Evolutionary conservation across 257 asterid species (phyloP), one percentile per base, ranked within the genome.

Genomic region (Salvia hispanica): DNA sequence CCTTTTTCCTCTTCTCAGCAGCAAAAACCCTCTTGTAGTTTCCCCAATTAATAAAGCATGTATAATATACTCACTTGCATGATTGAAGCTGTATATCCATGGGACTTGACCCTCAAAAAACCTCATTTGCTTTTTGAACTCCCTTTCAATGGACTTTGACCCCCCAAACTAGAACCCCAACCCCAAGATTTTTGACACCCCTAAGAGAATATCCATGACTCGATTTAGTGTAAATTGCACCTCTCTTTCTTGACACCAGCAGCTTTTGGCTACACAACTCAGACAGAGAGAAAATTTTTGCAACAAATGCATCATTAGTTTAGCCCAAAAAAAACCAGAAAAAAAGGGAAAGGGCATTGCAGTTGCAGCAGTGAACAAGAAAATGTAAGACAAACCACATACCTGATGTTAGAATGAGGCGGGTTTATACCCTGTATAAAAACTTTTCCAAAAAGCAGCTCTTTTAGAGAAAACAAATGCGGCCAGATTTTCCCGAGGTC

Each of bases 101-200:
- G 64, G 77, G 57, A 55, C 48, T 66, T 62, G 55, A 66, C n/a
- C 68, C 67, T 72, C 58, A 65, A 74, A 86, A 76, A 81, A 93
- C 99, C 99, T 84, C 86, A 67, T 79, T 79, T 58, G 82, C 88
- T 78, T 85, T 88, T 88, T 33, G 96, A 84, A 66, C 80, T 79
- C n/a, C 80, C 71, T 87, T 77, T 91, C 99, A 64, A 88, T 84
- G 64, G 99, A 87, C 82, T 94, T 94, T 72, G 97, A 91, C 99
- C 99, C 90, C 88, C 91, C 74, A 90, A 82, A 78, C 88, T 88
- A 69, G 86, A 69, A 25, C 96, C 91, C 89, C 81, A 78, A 85
- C 90, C 95, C 78, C 58, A 85, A 68, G 55, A 88, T 89, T 82
- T 88, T 83, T 63, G 96, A 90, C 76, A 86, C 83, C 78, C n/a